phyloP scores from a whole-genome alignment of 257 asterid species.

The Gentiana straminea region DNA sequence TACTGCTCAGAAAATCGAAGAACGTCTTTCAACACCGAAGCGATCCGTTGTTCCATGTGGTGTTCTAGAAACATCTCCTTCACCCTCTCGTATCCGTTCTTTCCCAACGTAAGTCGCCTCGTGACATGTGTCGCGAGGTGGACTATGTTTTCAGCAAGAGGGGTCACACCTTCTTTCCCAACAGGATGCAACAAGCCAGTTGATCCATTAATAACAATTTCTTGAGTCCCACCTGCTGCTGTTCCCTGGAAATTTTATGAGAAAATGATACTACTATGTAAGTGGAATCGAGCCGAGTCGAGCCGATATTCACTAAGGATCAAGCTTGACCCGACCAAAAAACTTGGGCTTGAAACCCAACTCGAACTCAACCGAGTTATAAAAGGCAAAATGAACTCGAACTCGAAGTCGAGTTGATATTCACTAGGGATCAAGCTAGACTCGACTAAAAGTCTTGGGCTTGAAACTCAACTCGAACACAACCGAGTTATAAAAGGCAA shows the following conservation, averaged over 20 bases:
- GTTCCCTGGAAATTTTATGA: constrained; percentile 50
- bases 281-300: no score
- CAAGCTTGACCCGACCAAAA: no score
- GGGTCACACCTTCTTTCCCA: constrained; percentile 73
- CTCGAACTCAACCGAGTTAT: background rate
- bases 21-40: constrained; percentile 58
- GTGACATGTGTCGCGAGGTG: constrained; percentile 56
- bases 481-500: no score
- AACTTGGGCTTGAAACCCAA: no score
- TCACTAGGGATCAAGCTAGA: no score
- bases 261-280: no score
- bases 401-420: no score
- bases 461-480: no score
- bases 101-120: constrained; percentile 66
- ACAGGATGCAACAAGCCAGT: constrained; percentile 83
- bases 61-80: constrained; percentile 66
- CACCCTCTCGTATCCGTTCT: constrained; percentile 55
- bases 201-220: constrained; percentile 85
- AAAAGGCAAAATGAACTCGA: background rate
- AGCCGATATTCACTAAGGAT: no score
- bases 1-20: constrained; percentile 15
- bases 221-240: constrained; percentile 94
- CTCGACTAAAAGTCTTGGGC: no score
- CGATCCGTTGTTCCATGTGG: constrained; percentile 80
- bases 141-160: constrained; percentile 66